Evolutionary conservation across 768 basidiomycete species (phyloP).

Genomic region (Russula virescens): DNA sequence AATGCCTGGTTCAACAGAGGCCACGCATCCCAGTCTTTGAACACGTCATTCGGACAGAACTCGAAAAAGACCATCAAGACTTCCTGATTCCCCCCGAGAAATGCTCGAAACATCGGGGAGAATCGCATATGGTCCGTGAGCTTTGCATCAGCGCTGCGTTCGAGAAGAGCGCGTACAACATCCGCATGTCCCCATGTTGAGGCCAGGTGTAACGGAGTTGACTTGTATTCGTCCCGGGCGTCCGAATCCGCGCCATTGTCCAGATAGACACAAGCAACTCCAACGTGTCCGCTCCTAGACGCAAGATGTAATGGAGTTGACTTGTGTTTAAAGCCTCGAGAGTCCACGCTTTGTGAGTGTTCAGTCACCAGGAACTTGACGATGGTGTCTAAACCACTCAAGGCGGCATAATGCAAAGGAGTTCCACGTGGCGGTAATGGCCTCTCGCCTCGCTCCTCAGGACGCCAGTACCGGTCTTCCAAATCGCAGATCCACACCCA

Average conservation of each 20-base stretch:
- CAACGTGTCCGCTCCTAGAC: background rate
- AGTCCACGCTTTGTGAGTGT: background rate
- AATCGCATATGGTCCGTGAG: too few relatives aligned
- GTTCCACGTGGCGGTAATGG: background rate
- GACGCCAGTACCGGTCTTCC: too few relatives aligned
- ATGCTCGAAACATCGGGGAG: too few relatives aligned
- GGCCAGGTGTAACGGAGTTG: background rate
- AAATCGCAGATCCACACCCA: background rate
- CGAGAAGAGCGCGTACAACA: background rate
- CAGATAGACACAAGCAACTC: background rate
- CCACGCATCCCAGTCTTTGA: background rate
- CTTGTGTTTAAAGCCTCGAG: background rate
- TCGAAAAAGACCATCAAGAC: too few relatives aligned
- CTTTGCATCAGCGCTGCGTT: background rate
- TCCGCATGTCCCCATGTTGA: background rate
- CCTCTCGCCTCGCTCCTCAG: background rate
- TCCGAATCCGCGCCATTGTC: background rate
- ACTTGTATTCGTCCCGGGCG: background rate
- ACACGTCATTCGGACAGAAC: too few relatives aligned
- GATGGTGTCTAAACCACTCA: background rate
- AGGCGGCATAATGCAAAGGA: background rate
- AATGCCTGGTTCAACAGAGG: too few relatives aligned
- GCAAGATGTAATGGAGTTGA: background rate
- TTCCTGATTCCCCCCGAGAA: too few relatives aligned
- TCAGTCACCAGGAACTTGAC: background rate